Evolutionary conservation across 2,329 filamentous ascomycete species (phyloP), one percentile per base, ranked within the genome.

Genomic region (Thielaviopsis euricoi): DNA sequence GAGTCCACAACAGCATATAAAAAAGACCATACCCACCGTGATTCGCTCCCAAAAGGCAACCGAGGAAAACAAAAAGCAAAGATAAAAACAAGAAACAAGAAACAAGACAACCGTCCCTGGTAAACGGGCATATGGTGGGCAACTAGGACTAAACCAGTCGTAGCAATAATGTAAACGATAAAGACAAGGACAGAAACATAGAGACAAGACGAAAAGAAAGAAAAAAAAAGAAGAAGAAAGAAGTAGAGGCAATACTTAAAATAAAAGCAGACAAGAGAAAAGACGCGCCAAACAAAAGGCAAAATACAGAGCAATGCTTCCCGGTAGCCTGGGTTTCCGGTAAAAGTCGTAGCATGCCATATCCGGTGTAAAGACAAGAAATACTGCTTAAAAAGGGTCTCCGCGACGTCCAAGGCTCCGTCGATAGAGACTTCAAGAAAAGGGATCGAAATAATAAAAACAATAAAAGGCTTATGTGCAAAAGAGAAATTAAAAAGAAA

Each of bases 251-350:
- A 49, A 33, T 52, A 56, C 53, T 48, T 60, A 59, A 56, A 59
- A 52, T 21, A 57, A 60, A 60, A 58, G 48, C 43, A 51, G 56
- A 57, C 58, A 53, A 59, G 46, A 60, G 59, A 59, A 60, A 62
- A n/a, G 53, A 52, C 55, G 56, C 58, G 46, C 58, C 58, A 59
- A 60, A 62, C 19, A 33, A 65, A 63, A 67, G 61, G 64, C 61
- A 68, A 66, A 66, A 66, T 58, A 61, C 62, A 40, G 53, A 7
- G 37, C 37, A 43, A 43, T 3, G 13, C 37, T 43, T 43, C 15
- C 17, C 10, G 4, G 37, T 3, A 43, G 3, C 13, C 3, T 43
- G 6, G 37, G 13, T 43, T 7, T 2, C 29, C 9, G 7, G 29
- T 33, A n/a, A 7, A 43, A 43, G 37, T 15, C 37, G 17, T 17